Conservation (phyloP, 441 rosid species). For the Corymbia calophylla region DNA sequence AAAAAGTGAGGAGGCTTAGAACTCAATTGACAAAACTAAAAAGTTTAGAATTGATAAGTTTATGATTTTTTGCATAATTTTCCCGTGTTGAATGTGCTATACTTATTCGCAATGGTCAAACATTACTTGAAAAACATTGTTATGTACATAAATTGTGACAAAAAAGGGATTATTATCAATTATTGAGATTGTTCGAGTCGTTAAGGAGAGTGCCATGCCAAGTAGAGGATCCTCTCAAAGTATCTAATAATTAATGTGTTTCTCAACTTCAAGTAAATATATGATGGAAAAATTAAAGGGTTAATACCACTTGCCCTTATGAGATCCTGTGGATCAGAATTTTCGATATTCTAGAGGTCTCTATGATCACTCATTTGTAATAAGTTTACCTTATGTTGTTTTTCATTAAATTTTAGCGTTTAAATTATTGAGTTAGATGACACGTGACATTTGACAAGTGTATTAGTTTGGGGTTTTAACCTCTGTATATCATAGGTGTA, state of each 20-base stretch:
- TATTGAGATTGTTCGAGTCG: background rate
- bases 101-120: background rate
- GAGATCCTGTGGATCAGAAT: no score
- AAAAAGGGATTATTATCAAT: background rate
- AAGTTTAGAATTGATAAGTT: background rate
- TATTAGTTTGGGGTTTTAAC: rapidly evolving
- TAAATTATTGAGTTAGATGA: rapidly evolving
- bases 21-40: background rate
- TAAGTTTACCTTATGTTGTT: rapidly evolving
- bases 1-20: background rate
- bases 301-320: no score
- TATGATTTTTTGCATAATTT: no score
- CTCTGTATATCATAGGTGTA: rapidly evolving
- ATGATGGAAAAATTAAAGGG: background rate
- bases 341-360: no score
- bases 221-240: background rate
- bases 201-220: background rate
- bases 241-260: background rate
- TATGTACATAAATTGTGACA: background rate
- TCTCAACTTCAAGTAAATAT: background rate
- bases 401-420: no score
- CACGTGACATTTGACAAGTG: rapidly evolving
- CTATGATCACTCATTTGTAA: no score
- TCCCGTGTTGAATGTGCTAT: no score
- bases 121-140: background rate